Base-by-base conservation (phyloP, 768 basidiomycete genomes). In the Auricularia sp. region DNA sequence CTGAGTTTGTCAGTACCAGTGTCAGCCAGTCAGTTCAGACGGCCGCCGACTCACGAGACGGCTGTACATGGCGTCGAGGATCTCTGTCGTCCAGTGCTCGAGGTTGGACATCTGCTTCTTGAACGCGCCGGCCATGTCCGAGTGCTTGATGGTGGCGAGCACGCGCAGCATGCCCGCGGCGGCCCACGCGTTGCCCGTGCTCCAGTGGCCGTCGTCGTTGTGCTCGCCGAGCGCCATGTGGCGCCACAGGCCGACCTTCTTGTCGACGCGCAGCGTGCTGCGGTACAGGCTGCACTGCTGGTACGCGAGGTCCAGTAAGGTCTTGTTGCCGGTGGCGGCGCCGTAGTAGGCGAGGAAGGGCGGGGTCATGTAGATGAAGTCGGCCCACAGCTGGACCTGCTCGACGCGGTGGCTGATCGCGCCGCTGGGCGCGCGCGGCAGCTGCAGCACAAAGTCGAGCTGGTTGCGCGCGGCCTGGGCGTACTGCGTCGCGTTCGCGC, bases 301-400 rank as follows among this genome's bases (percentile, higher is more conserved):
- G 75, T 88, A 88, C 2, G 90, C 85, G 64, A 86, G 84, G 2
- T 71, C 71, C 18, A 94, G 67, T 18, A 92, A 75, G 0, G 83
- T 81, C 36, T 78, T 71, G 72, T 94, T 89, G 29, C 73, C 68
- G 0, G 83, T 83, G 37, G 78, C 67, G 11, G 83, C 83, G 45
- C 89, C 94, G 72, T 92, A 92, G 74, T 92, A 93, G 0, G 92
- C 90, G 10, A 94, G 75, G 73, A 93, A 95, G 0, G 91, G 90
- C 1, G 92, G 92, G 0, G 87, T 88, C 92, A 92, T 92, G 72
- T 87, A 92, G 13, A 89, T 81, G 63, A 81, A 92, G 72, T 93
- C 91, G 63, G 83, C 88, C 88, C 90, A 92, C 11, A 91, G 79
- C 71, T 92, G 89, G 3, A 91, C 77, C 74, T 89, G 75, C 14